phyloP scores from a whole-genome alignment of 257 asterid genomes.

The Solanum pennellii region DNA sequence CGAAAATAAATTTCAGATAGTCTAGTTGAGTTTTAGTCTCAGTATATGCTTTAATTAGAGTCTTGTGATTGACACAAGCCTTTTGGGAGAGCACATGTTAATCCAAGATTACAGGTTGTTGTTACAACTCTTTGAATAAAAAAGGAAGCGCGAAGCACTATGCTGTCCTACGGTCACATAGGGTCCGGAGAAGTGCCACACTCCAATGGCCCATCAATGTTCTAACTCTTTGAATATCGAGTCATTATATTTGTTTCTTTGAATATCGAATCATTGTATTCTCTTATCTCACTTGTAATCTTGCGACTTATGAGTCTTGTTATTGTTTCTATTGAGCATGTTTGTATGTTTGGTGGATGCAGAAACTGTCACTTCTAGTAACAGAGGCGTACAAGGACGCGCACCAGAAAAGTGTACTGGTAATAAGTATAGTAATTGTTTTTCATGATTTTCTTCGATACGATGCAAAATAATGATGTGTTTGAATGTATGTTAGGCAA shows the following conservation, averaged over 20 bases:
- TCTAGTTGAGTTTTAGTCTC: not conserved
- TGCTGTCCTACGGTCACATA: not conserved
- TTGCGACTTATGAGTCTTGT: not conserved
- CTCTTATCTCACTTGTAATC: too few species aligned
- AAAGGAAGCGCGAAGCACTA: not conserved
- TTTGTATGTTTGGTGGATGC: not conserved
- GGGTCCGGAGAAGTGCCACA: not conserved
- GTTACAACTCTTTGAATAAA: not conserved
- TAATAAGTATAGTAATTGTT: not conserved
- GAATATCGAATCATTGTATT: not conserved
- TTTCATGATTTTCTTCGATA: not conserved
- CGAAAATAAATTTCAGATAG: not conserved
- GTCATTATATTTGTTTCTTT: not conserved
- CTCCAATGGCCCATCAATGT: too few species aligned
- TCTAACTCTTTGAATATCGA: not conserved
- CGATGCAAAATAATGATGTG: not conserved
- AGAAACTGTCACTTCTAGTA: slow-evolving; percentile 71
- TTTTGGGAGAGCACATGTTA: not conserved
- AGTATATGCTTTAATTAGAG: not conserved
- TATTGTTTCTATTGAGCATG: not conserved
- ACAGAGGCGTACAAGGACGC: slow-evolving; percentile 92
- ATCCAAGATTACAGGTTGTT: not conserved
- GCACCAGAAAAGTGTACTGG: slow-evolving; percentile 84
- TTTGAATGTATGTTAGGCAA: slow-evolving; percentile 4
- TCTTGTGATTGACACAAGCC: not conserved